Evolutionary conservation across 2,329 filamentous ascomycete genomes (phyloP).

Genomic region (Orbilia ellipsospora): DNA sequence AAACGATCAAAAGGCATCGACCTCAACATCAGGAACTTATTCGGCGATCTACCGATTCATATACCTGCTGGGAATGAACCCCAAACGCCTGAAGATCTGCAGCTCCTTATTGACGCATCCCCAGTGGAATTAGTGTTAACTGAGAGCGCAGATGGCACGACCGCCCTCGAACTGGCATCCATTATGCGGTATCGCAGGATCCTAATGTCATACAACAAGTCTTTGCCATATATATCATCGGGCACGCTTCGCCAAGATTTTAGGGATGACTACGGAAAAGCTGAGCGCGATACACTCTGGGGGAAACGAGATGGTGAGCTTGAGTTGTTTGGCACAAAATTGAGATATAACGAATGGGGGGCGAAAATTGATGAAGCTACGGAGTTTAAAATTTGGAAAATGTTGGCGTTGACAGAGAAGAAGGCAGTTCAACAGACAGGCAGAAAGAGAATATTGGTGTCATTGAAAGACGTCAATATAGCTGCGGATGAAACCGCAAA

Average conservation of each 20-base stretch:
- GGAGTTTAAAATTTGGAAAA: slow-evolving; percentile 5
- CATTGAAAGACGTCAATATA: slow-evolving; percentile 2
- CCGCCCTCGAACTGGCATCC: neutral
- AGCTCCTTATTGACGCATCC: slow-evolving; percentile 57
- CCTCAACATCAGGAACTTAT: slow-evolving; percentile 60
- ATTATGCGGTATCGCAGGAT: neutral
- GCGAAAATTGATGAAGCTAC: neutral
- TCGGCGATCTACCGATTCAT: slow-evolving; percentile 8
- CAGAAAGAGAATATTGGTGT: neutral
- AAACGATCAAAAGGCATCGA: slow-evolving; percentile 69
- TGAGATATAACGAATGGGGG: neutral
- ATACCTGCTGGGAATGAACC: slow-evolving; percentile 64
- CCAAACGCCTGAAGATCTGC: slow-evolving; percentile 56
- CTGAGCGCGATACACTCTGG: too few species aligned
- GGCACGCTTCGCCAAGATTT: too few species aligned
- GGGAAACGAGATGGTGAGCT: neutral
- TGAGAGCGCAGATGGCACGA: slow-evolving; percentile 49
- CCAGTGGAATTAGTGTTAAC: slow-evolving; percentile 55
- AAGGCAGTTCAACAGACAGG: neutral
- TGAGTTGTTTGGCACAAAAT: neutral
- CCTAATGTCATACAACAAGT: neutral
- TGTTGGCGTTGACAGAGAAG: neutral
- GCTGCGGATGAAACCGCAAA: neutral
- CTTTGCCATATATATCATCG: too few species aligned
- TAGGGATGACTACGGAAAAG: too few species aligned